phyloP scores from a whole-genome alignment of 352 stramenopile species.

The Pilasporangium apinafurcum region DNA sequence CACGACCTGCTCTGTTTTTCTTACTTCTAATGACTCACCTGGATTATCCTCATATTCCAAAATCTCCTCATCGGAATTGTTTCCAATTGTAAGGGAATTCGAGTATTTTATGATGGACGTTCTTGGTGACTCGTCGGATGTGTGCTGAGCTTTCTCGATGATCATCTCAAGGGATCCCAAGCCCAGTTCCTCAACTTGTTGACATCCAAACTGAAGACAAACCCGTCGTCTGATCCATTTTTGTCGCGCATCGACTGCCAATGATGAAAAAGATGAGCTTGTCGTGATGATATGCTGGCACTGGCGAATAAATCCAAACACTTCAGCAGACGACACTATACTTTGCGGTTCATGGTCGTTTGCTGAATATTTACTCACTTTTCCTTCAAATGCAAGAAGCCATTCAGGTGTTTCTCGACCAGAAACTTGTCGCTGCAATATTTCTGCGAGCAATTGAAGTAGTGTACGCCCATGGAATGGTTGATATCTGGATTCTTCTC shows the following conservation, averaged over 20 bases:
- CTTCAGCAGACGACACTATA: too few relatives aligned
- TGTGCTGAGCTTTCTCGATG: conserved; percentile 7
- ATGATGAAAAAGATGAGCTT: conserved; percentile 12
- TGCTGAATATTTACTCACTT: too few relatives aligned
- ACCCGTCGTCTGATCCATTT: conserved; percentile 23
- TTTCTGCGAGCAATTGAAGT: too few relatives aligned
- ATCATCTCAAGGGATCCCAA: not conserved
- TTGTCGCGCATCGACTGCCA: conserved; percentile 19
- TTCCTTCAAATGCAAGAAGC: too few relatives aligned
- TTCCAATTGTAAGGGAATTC: conserved; percentile 13
- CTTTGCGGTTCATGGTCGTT: too few relatives aligned
- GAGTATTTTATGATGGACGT: conserved; percentile 27
- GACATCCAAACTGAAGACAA: conserved; percentile 6
- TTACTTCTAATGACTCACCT: conserved; percentile 40
- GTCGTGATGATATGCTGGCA: conserved; percentile 13
- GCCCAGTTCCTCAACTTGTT: conserved; percentile 2
- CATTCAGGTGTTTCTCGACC: too few relatives aligned
- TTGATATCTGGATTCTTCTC: too few relatives aligned
- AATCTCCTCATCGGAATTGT: not conserved
- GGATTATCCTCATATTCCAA: conserved; percentile 8
- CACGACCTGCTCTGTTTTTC: conserved; percentile 35
- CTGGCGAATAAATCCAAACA: not conserved
- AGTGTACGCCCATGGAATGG: too few relatives aligned
- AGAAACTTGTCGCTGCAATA: too few relatives aligned
- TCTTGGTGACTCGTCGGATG: not conserved